These are phyloP conservation scores for Neurospora sp. DNA, from an alignment of 495 filamentous ascomycete genomes.

Conservation along the genomic window DNA sequence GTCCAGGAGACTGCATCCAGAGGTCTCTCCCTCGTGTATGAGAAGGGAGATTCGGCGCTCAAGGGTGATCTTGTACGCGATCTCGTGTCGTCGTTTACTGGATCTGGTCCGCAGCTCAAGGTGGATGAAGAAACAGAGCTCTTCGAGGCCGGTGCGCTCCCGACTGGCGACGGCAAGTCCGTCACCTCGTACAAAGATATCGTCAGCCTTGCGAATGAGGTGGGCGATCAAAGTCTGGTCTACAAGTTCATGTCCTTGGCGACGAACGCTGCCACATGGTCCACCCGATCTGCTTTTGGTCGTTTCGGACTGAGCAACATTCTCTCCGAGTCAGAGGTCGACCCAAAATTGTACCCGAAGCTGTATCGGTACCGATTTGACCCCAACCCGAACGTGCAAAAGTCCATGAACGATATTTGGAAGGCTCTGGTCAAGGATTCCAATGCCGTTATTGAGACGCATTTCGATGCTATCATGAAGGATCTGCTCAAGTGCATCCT, in stretches of 20 bases:
- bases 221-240: constrained; percentile 85
- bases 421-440: constrained; percentile 80
- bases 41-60: constrained; percentile 71
- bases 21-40: constrained; percentile 82
- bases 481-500: constrained; percentile 79
- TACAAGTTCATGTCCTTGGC: constrained; percentile 97
- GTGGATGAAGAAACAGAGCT: constrained; percentile 83
- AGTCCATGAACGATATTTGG: constrained; percentile 97
- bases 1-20: constrained; percentile 92
- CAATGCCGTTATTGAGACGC: constrained; percentile 53
- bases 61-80: constrained; percentile 78
- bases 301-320: constrained; percentile 87
- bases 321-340: constrained; percentile 76
- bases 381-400: constrained; percentile 82
- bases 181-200: constrained; percentile 95
- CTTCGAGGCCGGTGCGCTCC: constrained; percentile 86
- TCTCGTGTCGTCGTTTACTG: constrained; percentile 80
- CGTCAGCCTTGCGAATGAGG: constrained; percentile 82
- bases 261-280: constrained; percentile 90
- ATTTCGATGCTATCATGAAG: constrained; percentile 78
- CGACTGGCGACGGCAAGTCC: constrained; percentile 80
- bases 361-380: constrained; percentile 91
- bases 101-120: constrained; percentile 58
- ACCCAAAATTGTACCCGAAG: constrained; percentile 91
- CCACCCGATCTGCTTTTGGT: constrained; percentile 86